A percentile compares a stretch with the other conserved stretches of the same genome.
Conservation (phyloP, 106 monocot species). For the Iris macrosiphon region DNA sequence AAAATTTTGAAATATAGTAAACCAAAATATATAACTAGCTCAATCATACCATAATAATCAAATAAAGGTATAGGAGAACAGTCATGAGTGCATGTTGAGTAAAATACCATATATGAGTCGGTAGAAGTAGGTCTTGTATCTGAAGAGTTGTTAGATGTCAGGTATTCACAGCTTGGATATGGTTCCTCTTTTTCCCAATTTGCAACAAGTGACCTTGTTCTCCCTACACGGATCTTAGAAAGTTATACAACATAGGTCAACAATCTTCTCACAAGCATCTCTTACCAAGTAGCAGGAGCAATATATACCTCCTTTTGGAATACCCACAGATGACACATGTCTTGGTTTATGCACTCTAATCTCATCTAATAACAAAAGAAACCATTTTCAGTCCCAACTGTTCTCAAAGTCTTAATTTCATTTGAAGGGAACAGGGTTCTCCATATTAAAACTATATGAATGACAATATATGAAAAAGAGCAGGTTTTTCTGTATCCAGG, state of each 20-base stretch:
- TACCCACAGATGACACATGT: constrained; percentile 19
- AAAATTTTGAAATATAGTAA: no score
- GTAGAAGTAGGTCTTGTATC: constrained; percentile 9
- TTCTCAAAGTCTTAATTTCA: no score
- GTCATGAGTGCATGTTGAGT: no score
- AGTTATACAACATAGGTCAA: not conserved
- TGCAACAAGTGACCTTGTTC: constrained; percentile 26
- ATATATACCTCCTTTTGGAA: constrained; percentile 22
- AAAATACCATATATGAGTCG: not conserved
- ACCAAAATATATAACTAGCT: no score
- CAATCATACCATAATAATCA: no score
- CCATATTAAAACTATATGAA: no score
- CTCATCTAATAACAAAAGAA: constrained; percentile 23
- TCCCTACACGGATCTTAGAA: constrained; percentile 23
- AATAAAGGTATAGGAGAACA: no score
- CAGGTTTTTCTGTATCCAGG: no score
- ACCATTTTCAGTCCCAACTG: not conserved
- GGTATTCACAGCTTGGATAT: constrained; percentile 14
- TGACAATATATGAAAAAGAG: no score
- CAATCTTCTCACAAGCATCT: not conserved
- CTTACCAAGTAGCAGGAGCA: not conserved
- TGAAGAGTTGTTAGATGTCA: no score
- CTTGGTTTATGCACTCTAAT: constrained; percentile 18
- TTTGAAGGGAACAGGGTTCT: no score
- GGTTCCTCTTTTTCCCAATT: constrained; percentile 27